Evolutionary conservation across 2,329 filamentous ascomycete genomes (phyloP).

Genomic region (Pezicula carpinea): DNA sequence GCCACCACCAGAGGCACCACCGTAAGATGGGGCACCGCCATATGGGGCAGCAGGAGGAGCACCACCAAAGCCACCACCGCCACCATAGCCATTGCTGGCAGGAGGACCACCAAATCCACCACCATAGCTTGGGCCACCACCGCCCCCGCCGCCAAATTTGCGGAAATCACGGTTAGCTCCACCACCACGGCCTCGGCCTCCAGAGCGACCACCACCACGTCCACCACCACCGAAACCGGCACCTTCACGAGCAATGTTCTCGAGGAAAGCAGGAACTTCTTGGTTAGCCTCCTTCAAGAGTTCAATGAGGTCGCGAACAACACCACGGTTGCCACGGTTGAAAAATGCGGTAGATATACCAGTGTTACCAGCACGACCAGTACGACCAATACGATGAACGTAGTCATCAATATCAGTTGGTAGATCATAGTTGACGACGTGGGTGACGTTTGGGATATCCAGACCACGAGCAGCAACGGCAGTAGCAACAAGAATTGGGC

Average conservation of each 20-base stretch:
- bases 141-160: slow-evolving; percentile 61
- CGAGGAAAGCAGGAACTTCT: slow-evolving; percentile 88
- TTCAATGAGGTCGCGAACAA: slow-evolving; percentile 95
- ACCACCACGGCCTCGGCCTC: slow-evolving; percentile 68
- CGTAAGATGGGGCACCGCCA: slow-evolving; percentile 39
- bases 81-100: slow-evolving; percentile 29
- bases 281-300: slow-evolving; percentile 98
- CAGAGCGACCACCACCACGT: slow-evolving; percentile 59
- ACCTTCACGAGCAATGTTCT: slow-evolving; percentile 94
- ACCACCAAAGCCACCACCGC: slow-evolving; percentile 41
- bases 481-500: slow-evolving; percentile 94
- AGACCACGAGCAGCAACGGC: slow-evolving; percentile 76
- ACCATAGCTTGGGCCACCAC: slow-evolving; percentile 39
- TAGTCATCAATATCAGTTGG: slow-evolving; percentile 98
- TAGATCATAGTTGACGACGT: slow-evolving; percentile 99
- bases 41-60: slow-evolving; percentile 34
- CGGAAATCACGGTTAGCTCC: slow-evolving; percentile 83
- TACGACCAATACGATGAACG: slow-evolving; percentile 99
- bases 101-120: slow-evolving; percentile 26
- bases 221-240: slow-evolving; percentile 70
- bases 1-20: slow-evolving; percentile 47
- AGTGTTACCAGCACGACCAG: slow-evolving; percentile 97
- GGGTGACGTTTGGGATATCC: slow-evolving; percentile 93
- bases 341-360: slow-evolving; percentile 98
- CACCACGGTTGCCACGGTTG: slow-evolving; percentile 98